These are phyloP conservation scores for Sanghuangporus weigelae DNA, from an alignment of 1,284 basidiomycete species.

Conservation along the genomic window DNA sequence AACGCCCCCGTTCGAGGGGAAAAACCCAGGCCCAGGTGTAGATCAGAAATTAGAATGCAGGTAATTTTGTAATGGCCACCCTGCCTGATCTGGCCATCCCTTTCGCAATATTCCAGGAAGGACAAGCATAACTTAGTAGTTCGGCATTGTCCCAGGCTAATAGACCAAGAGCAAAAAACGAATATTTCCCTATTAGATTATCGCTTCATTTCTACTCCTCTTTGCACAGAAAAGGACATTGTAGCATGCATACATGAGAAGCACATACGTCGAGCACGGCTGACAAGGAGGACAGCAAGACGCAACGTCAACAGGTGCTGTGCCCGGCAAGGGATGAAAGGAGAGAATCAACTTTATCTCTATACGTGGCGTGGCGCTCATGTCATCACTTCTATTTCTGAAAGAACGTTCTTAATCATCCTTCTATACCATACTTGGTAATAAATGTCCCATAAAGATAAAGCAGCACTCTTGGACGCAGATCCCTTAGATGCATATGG, in stretches of 20 bases:
- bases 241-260: background rate
- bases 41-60: background rate
- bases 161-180: background rate
- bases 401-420: background rate
- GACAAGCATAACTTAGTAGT: background rate
- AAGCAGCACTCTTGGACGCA: background rate
- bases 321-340: background rate
- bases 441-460: background rate
- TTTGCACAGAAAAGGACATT: background rate
- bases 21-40: background rate
- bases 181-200: background rate
- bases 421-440: background rate
- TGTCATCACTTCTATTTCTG: background rate
- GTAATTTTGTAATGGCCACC: background rate
- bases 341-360: background rate
- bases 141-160: background rate
- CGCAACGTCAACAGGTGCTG: background rate
- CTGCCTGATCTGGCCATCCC: constrained; percentile 2
- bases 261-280: background rate
- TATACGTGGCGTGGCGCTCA: background rate
- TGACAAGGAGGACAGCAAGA: background rate
- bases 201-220: background rate
- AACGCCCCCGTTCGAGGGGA: background rate
- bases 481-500: background rate
- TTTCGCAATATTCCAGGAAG: background rate